Base-by-base conservation (phyloP, 2,329 filamentous ascomycete genomes). In the Monilinia fructicola region DNA sequence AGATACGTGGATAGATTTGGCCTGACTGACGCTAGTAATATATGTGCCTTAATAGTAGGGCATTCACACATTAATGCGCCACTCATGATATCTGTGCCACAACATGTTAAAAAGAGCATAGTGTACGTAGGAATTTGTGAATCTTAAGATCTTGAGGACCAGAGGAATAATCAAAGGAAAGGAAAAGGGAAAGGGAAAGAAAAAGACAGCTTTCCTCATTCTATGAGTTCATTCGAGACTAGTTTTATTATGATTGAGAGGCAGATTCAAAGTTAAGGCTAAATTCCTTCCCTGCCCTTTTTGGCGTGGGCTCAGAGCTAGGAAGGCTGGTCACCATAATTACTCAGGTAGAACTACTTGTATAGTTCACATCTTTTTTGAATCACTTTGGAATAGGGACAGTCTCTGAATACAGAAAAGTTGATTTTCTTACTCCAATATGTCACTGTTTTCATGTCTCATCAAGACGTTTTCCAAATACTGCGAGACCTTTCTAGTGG, bases 1-100 rank as follows among this genome's bases (percentile, higher is more conserved):
- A 66, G 64, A 61, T 66, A 66, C 65, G 65, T 66, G 65, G 58
- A 66, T 64, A 23, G 58, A 66, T 66, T 66, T 48, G 42, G 40
- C 42, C 28, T 46, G 63, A 23, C 40, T 48, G 65, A 70, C 66
- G 64, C 64, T 68, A 64, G 52, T 46, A 12, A 21, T n/a, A n/a
- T 31, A n/a, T 14, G 31, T 9, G 35, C 60, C 60, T 63, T 42
- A 42, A 1, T 16, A 42, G 4, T n/a, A 6, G 1, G 60, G 60
- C 60, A 54, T 63, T 31, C 6, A 23, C 10, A 16, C 60, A 63
- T 40, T 42, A 31, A 18, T 21, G 4, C 59, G 28, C 44, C 44
- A 60, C 58, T 60, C 44, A 50, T 23, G 23, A 35, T 12, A 50
- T 50, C 42, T 60, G 56, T 48, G 44, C 56, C 44, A 60, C 28